Evolutionary conservation across 2,329 filamentous ascomycete genomes (phyloP).

Genomic region (Colletotrichum sp.): DNA sequence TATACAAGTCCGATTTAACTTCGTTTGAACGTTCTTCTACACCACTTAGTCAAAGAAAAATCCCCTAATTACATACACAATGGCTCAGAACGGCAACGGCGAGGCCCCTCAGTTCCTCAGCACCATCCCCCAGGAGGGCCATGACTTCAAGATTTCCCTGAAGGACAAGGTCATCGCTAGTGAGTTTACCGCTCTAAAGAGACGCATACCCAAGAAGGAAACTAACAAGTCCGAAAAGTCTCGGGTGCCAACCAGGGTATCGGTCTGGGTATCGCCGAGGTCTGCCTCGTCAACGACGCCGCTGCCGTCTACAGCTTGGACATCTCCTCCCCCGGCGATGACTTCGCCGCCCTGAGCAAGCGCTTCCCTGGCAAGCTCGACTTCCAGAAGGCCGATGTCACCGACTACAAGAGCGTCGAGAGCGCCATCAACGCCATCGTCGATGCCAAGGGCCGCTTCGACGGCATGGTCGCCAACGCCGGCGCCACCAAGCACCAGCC

Average conservation of each 20-base stretch:
- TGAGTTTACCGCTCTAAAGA: no score
- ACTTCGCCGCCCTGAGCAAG: slow-evolving; percentile 39
- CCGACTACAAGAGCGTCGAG: slow-evolving; percentile 42
- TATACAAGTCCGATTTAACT: background rate
- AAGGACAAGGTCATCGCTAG: slow-evolving; percentile 43
- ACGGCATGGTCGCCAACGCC: slow-evolving; percentile 37
- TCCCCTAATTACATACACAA: background rate
- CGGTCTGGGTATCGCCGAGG: slow-evolving; percentile 48
- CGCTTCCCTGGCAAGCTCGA: slow-evolving; percentile 44
- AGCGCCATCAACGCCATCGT: slow-evolving; percentile 45
- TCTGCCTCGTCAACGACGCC: slow-evolving; percentile 49
- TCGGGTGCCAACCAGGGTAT: slow-evolving; percentile 39
- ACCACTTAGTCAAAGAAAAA: background rate
- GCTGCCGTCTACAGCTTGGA: slow-evolving; percentile 44
- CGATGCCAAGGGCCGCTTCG: slow-evolving; percentile 39
- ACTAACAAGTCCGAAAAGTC: slow-evolving; percentile 26
- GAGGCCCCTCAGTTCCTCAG: slow-evolving; percentile 24
- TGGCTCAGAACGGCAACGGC: slow-evolving; percentile 1
- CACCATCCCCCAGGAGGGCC: slow-evolving; percentile 35
- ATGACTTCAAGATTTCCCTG: slow-evolving; percentile 39
- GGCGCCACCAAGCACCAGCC: slow-evolving; percentile 38
- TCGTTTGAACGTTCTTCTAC: background rate
- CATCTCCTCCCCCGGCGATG: slow-evolving; percentile 38
- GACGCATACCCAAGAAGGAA: no score
- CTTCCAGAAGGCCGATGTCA: slow-evolving; percentile 52